Evolutionary conservation across 345 rosid genomes (phyloP), one percentile per base, ranked within the genome.

Genomic region (Salix brachista): DNA sequence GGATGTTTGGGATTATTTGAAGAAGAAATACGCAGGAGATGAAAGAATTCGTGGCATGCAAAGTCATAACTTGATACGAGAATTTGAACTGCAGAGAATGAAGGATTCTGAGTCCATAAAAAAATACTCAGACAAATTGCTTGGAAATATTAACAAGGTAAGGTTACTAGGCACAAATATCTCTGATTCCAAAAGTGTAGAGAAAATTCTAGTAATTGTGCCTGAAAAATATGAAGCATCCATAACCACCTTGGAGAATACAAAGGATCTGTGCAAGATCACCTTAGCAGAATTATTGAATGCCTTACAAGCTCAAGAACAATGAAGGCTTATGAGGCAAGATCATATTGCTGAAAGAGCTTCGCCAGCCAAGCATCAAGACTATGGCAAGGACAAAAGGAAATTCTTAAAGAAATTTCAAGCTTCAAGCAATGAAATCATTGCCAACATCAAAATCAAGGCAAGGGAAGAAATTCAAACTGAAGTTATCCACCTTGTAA

Each of bases 131-230:
- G 25, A 50, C 1, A 50, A 1, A 28, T 13, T 70, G 0, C 8
- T 28, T 1, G 2, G 17, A 0, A 71, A 17, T 8, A 4, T 16
- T 1, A 50, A 71, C 3, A 71, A 2, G 1, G 64, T 50, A 2
- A 44, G 16, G 16, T 44, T 12, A 3, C 16, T 3, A 0, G 48
- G 48, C 0, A 12, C 4, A 2, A 0, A 2, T 0, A 2, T 44
- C 12, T 11, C 0, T 2, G 1, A 12, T 3, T 44, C 48, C 12
- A 10, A 3, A 2, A 44, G 12, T 44, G 16, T 44, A 2, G 16
- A 44, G 12, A 42, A 44, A 44, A 44, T 44, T 44, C 16, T 44
- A 0, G 48, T 2, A 2, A 44, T 2, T 2, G 1, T 44, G 1
- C 16, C 4, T 0, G 18, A 70, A 50, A 50, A 17, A 23, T 70